These are phyloP conservation scores for Trichoderma citrinoviride DNA, from an alignment of 2,329 filamentous ascomycete genomes.

Conservation along the genomic window DNA sequence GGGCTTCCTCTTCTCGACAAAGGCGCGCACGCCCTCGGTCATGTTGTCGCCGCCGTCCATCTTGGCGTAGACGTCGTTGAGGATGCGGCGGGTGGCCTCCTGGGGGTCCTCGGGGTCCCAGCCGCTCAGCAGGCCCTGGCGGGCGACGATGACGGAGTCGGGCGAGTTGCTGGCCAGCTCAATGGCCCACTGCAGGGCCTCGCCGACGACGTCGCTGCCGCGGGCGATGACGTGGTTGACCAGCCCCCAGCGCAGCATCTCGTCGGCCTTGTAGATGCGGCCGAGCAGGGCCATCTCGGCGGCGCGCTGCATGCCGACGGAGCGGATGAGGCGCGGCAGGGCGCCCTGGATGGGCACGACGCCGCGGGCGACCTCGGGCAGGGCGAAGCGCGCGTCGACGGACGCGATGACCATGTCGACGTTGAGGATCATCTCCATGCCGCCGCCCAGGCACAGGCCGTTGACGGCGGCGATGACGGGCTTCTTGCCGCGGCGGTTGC, in stretches of 20 bases:
- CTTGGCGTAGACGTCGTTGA: constrained; percentile 55
- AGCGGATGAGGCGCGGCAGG: constrained; percentile 62
- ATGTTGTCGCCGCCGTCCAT: constrained; percentile 69
- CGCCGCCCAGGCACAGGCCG: constrained; percentile 71
- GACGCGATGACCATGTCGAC: constrained; percentile 68
- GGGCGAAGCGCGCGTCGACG: constrained; percentile 56
- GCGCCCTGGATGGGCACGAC: constrained; percentile 70
- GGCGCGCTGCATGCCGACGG: constrained; percentile 66
- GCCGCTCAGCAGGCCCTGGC: constrained; percentile 67
- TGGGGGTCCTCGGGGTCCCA: constrained; percentile 69
- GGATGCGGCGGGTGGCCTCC: constrained; percentile 57
- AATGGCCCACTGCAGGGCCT: constrained; percentile 60
- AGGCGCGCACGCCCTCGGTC: constrained; percentile 69
- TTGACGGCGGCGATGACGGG: constrained; percentile 76
- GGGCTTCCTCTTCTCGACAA: constrained; percentile 72
- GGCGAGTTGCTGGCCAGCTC: constrained; percentile 66
- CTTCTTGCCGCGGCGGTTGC: constrained; percentile 66
- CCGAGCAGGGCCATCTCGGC: constrained; percentile 70
- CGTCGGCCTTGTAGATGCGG: constrained; percentile 54
- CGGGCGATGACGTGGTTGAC: constrained; percentile 62
- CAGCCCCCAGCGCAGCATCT: constrained; percentile 64
- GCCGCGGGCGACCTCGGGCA: constrained; percentile 70
- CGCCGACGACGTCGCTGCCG: constrained; percentile 48
- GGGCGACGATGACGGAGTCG: constrained; percentile 71
- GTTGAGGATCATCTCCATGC: constrained; percentile 73